Conservation (phyloP, 2,329 filamentous ascomycete genomes). For the Onygena corvina region DNA sequence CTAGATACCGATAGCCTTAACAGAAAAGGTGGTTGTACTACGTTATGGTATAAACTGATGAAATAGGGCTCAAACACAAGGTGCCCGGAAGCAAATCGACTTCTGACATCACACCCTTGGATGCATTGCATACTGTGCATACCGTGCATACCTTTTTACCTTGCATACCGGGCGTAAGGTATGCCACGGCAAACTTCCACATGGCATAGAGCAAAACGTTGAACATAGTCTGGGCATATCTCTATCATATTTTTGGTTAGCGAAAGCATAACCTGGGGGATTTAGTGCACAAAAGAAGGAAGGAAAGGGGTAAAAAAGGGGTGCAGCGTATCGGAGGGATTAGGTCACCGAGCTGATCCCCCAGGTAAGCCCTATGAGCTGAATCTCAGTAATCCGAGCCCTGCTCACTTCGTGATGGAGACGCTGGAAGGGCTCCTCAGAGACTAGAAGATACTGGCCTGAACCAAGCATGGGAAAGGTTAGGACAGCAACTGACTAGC, state of each 20-base stretch:
- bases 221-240: neutral
- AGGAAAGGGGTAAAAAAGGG: neutral
- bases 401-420: neutral
- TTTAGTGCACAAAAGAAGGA: neutral
- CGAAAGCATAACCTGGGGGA: neutral
- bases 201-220: neutral
- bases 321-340: slow-evolving; percentile 1
- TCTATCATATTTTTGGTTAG: neutral
- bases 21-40: no score
- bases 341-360: slow-evolving; percentile 4
- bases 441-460: neutral
- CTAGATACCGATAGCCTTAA: no score
- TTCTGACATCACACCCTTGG: neutral
- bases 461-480: neutral
- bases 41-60: no score
- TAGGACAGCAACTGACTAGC: no score
- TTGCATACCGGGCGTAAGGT: no score
- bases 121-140: neutral
- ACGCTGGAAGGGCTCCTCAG: neutral
- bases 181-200: neutral
- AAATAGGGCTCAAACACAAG: neutral
- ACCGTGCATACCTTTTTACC: neutral
- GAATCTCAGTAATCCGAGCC: neutral
- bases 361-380: slow-evolving; percentile 1
- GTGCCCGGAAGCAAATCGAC: neutral